Conservation (phyloP, 192 early-diverging fungal genomes). For the Coemansia sp. region DNA sequence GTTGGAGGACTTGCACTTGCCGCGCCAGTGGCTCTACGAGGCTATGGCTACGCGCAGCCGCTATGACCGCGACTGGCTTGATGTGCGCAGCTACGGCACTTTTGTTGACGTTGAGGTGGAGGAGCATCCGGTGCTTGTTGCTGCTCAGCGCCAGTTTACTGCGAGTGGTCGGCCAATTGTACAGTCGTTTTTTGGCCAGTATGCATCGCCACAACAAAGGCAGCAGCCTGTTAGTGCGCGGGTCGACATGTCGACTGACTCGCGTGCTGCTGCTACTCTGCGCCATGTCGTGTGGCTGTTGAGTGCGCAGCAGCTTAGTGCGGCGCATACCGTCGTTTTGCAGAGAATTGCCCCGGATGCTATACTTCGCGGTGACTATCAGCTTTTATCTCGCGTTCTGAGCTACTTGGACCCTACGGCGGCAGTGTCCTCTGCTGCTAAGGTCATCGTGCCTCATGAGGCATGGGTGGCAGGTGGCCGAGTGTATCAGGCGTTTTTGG, state of each 20-base stretch:
- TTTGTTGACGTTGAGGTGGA: neutral
- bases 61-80: conserved; percentile 50
- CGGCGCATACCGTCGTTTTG: conserved; percentile 56
- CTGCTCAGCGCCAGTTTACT: neutral
- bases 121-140: conserved; percentile 1
- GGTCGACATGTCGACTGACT: neutral
- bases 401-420: conserved; percentile 26
- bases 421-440: neutral
- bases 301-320: conserved; percentile 42
- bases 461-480: conserved; percentile 39
- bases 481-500: conserved; percentile 35
- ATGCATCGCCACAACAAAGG: neutral
- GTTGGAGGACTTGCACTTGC: conserved; percentile 58
- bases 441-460: conserved; percentile 8
- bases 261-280: conserved; percentile 15
- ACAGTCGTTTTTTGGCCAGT: conserved; percentile 1
- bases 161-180: conserved; percentile 9
- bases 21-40: conserved; percentile 56
- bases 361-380: conserved; percentile 54
- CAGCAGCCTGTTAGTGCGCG: neutral
- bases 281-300: conserved; percentile 43
- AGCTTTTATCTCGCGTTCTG: conserved; percentile 37
- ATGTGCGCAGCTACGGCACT: conserved; percentile 4
- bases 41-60: conserved; percentile 52
- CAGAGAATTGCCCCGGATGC: conserved; percentile 58